A percentile compares a stretch with the other conserved stretches of the same genome.
Conservation (phyloP, 1,139 yeast genomes). For the Diutina mesorugosa region DNA sequence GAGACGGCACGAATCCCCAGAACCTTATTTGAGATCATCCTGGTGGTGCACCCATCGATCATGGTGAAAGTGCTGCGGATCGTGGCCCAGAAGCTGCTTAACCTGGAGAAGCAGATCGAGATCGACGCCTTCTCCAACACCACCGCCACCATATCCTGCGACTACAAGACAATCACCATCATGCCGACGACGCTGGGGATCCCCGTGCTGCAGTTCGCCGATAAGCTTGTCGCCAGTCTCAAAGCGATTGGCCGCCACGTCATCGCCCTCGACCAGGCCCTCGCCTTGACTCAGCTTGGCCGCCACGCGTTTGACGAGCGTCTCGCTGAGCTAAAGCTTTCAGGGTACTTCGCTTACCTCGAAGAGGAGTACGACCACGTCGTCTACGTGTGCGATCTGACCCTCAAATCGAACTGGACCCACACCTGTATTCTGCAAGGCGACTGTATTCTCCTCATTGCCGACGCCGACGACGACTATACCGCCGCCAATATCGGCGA, state of each 20-base stretch:
- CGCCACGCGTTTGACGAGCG: conserved; percentile 83
- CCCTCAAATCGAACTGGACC: conserved; percentile 81
- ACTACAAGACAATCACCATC: conserved; percentile 74
- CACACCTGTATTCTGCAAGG: conserved; percentile 89
- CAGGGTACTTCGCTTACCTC: conserved; percentile 81
- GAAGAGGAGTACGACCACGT: conserved; percentile 85
- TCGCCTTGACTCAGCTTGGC: conserved; percentile 71
- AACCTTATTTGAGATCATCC: conserved; percentile 71
- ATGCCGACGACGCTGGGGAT: conserved; percentile 69
- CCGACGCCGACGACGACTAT: conserved; percentile 52
- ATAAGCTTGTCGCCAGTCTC: conserved; percentile 55
- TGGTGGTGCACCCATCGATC: conserved; percentile 76
- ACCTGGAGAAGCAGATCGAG: conserved; percentile 4
- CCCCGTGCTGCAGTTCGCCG: conserved; percentile 80
- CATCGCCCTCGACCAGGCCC: conserved; percentile 68
- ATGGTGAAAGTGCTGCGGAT: conserved; percentile 84
- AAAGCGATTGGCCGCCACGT: conserved; percentile 63
- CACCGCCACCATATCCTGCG: conserved; percentile 16
- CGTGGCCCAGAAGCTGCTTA: conserved; percentile 60
- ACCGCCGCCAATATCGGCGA: conserved; percentile 70
- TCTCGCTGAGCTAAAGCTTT: conserved; percentile 67
- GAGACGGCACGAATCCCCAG: conserved; percentile 91
- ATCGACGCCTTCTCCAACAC: conserved; percentile 6
- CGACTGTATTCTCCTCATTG: conserved; percentile 68
- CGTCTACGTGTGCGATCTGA: conserved; percentile 79